Conservation (phyloP, 2,329 filamentous ascomycete genomes). For the Botrytis fabae region DNA sequence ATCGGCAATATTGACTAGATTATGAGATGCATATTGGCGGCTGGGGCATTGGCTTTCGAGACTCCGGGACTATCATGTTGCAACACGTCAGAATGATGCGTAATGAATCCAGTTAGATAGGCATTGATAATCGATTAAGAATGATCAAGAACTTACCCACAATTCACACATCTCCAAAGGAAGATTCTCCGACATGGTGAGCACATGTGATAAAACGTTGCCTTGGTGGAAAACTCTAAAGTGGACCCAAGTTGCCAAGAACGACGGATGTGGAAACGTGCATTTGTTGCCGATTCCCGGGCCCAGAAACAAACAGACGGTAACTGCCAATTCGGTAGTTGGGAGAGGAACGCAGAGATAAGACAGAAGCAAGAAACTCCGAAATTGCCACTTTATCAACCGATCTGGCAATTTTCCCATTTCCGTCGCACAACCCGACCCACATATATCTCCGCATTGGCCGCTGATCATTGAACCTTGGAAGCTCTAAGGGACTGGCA, state of each 20-base stretch:
- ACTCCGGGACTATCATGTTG: neutral
- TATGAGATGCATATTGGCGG: neutral
- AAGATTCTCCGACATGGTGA: neutral
- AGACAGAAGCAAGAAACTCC: neutral
- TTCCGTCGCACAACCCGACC: neutral
- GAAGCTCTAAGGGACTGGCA: neutral
- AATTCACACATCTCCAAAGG: neutral
- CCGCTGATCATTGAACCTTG: neutral
- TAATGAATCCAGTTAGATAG: neutral
- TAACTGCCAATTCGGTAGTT: neutral
- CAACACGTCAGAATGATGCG: neutral
- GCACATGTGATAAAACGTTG: neutral
- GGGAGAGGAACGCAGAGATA: neutral
- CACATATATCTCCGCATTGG: neutral
- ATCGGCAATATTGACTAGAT: neutral
- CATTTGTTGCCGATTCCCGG: neutral
- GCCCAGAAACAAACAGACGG: neutral
- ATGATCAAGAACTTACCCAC: neutral
- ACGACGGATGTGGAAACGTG: neutral
- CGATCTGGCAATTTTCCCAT: neutral
- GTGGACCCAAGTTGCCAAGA: neutral
- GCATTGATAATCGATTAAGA: neutral
- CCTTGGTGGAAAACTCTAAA: neutral
- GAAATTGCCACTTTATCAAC: neutral
- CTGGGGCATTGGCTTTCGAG: neutral